Evolutionary conservation across 2,329 filamentous ascomycete species (phyloP).

Genomic region (Immersiporthe knoxdaviesiana): DNA sequence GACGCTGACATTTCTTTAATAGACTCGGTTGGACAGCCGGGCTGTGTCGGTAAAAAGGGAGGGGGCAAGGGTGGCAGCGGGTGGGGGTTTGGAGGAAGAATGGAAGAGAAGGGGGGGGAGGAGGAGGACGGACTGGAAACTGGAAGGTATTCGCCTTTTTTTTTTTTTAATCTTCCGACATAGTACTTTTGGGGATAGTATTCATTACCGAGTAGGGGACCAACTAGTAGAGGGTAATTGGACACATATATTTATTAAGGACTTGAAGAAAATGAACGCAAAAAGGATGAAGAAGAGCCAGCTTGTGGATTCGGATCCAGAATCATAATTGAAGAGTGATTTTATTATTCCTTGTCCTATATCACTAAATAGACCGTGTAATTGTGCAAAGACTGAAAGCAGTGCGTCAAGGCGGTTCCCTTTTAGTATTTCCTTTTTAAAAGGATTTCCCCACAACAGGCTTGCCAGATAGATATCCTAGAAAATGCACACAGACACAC

Average conservation of each 20-base stretch:
- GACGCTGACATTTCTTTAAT: background rate
- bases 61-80: background rate
- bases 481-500: background rate
- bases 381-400: background rate
- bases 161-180: background rate
- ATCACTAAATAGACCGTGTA: conserved; percentile 4
- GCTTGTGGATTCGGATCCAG: background rate
- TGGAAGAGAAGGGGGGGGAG: too few species aligned
- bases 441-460: background rate
- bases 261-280: too few species aligned
- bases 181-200: too few species aligned
- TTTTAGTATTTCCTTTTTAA: background rate
- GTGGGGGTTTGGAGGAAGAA: background rate
- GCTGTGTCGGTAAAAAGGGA: background rate
- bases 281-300: background rate
- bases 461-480: background rate
- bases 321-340: background rate
- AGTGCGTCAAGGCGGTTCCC: conserved; percentile 2
- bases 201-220: too few species aligned
- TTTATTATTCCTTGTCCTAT: background rate
- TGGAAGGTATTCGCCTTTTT: background rate
- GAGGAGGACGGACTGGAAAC: background rate
- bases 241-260: too few species aligned
- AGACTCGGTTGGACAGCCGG: conserved; percentile 14
- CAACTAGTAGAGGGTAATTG: too few species aligned